A percentile compares a stretch with the other conserved stretches of the same genome.
Evolutionary conservation across 352 stramenopile genomes (phyloP).

Genomic region (Phytophthora chlamydospora): DNA sequence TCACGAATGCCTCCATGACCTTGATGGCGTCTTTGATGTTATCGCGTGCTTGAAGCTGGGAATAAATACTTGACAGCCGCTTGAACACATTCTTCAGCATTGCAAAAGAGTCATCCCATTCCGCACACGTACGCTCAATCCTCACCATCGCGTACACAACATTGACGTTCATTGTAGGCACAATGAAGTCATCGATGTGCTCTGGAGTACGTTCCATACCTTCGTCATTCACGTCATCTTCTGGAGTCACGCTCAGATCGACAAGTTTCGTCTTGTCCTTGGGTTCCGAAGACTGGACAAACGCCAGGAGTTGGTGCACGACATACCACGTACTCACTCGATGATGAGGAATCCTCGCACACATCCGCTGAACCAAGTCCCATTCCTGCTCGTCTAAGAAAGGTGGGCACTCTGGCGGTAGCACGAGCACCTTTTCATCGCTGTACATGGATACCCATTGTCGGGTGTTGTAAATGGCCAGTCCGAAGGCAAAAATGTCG

Average conservation of each 20-base stretch:
- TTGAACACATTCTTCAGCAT: slow-evolving; percentile 26
- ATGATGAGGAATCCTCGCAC: slow-evolving; percentile 5
- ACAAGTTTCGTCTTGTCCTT: slow-evolving; percentile 16
- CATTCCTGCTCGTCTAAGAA: slow-evolving; percentile 30
- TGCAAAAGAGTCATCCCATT: slow-evolving; percentile 3
- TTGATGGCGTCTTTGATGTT: slow-evolving; percentile 15
- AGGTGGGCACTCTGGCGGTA: slow-evolving; percentile 11
- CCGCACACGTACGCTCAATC: slow-evolving; percentile 9
- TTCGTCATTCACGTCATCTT: slow-evolving; percentile 23
- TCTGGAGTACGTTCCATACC: slow-evolving; percentile 16
- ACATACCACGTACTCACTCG: slow-evolving; percentile 37
- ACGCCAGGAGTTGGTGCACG: slow-evolving; percentile 34
- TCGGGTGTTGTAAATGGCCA: slow-evolving; percentile 35
- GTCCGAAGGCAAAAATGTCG: slow-evolving; percentile 30
- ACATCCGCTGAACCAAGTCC: slow-evolving; percentile 38
- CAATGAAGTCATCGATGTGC: slow-evolving; percentile 32
- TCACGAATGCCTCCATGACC: slow-evolving; percentile 28
- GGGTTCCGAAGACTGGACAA: slow-evolving; percentile 12
- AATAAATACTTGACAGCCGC: slow-evolving; percentile 13
- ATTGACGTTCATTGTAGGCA: slow-evolving; percentile 31
- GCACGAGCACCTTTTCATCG: slow-evolving; percentile 13
- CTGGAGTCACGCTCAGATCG: slow-evolving; percentile 30
- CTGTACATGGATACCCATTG: slow-evolving; percentile 26
- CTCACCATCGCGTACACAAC: slow-evolving; percentile 27
- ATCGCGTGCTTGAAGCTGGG: slow-evolving; percentile 16